These are phyloP conservation scores for Fusarium nematophilum DNA, from an alignment of 2,329 filamentous ascomycete genomes.

Conservation along the genomic window DNA sequence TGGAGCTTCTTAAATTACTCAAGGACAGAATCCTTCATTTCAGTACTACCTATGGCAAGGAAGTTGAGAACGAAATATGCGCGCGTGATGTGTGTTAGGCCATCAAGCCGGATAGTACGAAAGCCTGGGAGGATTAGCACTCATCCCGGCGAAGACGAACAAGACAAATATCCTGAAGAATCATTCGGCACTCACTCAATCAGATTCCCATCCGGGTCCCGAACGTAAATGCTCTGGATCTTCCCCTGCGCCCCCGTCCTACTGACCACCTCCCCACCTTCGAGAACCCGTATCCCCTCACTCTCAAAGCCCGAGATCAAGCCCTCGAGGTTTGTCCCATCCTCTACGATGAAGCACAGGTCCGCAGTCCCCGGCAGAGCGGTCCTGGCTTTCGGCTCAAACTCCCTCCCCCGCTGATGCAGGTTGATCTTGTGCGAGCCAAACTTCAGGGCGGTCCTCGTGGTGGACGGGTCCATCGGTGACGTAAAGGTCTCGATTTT, in stretches of 20 bases:
- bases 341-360: conserved; percentile 68
- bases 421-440: conserved; percentile 72
- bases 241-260: conserved; percentile 67
- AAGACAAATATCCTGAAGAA: not conserved
- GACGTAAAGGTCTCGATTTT: conserved; percentile 62
- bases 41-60: no score
- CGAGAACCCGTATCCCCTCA: conserved; percentile 60
- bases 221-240: conserved; percentile 68
- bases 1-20: no score
- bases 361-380: conserved; percentile 69
- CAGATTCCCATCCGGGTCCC: conserved; percentile 71
- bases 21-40: no score
- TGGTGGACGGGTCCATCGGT: conserved; percentile 45
- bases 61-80: no score
- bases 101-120: not conserved
- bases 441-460: conserved; percentile 65
- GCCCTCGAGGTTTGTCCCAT: conserved; percentile 55
- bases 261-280: conserved; percentile 62
- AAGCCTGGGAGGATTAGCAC: not conserved
- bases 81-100: no score
- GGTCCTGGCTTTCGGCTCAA: conserved; percentile 67
- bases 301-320: conserved; percentile 56
- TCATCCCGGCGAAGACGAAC: not conserved
- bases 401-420: conserved; percentile 67
- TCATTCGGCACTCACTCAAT: conserved; percentile 63